A percentile compares a stretch with the other conserved stretches of the same genome.
These are phyloP conservation scores for Sphenostylis stenocarpa DNA, from an alignment of 306 rosid genomes.

Conservation along the genomic window DNA sequence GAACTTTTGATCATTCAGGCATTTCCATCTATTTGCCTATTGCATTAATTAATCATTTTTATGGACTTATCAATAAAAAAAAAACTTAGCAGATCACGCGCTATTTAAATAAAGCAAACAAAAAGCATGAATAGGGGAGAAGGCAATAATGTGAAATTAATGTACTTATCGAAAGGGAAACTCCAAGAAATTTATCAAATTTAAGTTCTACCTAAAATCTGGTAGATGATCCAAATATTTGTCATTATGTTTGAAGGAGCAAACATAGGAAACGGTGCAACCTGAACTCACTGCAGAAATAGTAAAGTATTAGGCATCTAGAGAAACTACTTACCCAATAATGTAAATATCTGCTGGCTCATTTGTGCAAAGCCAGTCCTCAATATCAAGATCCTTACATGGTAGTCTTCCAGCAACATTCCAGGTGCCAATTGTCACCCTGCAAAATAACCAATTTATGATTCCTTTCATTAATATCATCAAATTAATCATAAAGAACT, in stretches of 20 bases:
- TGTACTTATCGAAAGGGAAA: not conserved
- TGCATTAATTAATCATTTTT: not conserved
- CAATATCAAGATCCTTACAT: slow-evolving; percentile 69
- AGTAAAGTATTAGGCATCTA: slow-evolving; percentile 7
- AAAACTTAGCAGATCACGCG: not conserved
- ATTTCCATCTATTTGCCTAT: no score
- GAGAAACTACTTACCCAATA: slow-evolving; percentile 64
- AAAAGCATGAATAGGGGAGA: not conserved
- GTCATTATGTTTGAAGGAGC: not conserved
- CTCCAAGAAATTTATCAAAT: not conserved
- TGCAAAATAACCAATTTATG: slow-evolving; percentile 42
- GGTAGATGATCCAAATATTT: not conserved
- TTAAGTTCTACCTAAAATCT: not conserved
- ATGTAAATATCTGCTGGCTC: slow-evolving; percentile 84
- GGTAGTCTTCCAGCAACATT: slow-evolving; percentile 90
- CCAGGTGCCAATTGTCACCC: slow-evolving; percentile 86
- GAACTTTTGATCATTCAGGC: not conserved
- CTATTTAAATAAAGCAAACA: not conserved
- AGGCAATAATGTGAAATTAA: not conserved
- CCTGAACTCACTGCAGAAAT: not conserved
- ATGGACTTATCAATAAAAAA: not conserved
- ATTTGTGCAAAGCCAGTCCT: slow-evolving; percentile 71
- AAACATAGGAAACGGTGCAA: not conserved
- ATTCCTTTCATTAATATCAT: slow-evolving; percentile 27
- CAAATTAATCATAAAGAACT: slow-evolving; percentile 8